A percentile compares a stretch with the other conserved stretches of the same genome.
Evolutionary conservation across 2,329 filamentous ascomycete genomes (phyloP).

Genomic region (Arthroderma sp.): DNA sequence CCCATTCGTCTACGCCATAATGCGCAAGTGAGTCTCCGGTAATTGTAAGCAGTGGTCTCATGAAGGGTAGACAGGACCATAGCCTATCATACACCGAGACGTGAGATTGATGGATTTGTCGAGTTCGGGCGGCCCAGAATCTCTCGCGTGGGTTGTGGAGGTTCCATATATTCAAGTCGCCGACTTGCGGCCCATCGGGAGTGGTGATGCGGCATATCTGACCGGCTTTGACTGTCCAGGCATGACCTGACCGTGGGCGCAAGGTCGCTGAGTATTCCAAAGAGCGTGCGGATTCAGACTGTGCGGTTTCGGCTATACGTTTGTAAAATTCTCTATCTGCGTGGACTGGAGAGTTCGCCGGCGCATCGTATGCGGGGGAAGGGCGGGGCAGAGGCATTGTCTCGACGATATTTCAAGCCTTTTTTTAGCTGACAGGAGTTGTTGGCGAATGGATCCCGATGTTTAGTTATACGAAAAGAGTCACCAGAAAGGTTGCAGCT

Average conservation of each 20-base stretch:
- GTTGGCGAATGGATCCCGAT: too few relatives aligned
- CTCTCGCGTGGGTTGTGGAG: slow-evolving; percentile 61
- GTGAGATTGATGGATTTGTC: slow-evolving; percentile 66
- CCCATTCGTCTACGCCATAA: slow-evolving; percentile 49
- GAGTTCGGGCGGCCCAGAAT: slow-evolving; percentile 70
- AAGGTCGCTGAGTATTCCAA: slow-evolving; percentile 43
- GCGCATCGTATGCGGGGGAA: slow-evolving; percentile 27
- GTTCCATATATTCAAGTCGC: slow-evolving; percentile 75
- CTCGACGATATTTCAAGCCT: not conserved
- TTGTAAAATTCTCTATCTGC: slow-evolving; percentile 25
- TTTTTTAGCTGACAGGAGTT: too few relatives aligned
- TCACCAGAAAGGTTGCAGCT: too few relatives aligned
- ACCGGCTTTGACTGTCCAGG: slow-evolving; percentile 58
- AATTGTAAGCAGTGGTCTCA: slow-evolving; percentile 62
- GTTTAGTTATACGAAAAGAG: too few relatives aligned
- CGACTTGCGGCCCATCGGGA: slow-evolving; percentile 65
- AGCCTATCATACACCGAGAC: slow-evolving; percentile 58
- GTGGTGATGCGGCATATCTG: slow-evolving; percentile 61
- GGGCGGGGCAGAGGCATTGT: slow-evolving; percentile 15
- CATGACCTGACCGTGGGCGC: slow-evolving; percentile 59
- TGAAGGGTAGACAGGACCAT: slow-evolving; percentile 65
- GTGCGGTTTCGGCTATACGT: slow-evolving; percentile 24
- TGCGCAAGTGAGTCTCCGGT: slow-evolving; percentile 49
- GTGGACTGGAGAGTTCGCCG: slow-evolving; percentile 23
- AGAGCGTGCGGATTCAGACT: slow-evolving; percentile 16